Conservation (phyloP, 345 rosid species). For the Acer negundo region DNA sequence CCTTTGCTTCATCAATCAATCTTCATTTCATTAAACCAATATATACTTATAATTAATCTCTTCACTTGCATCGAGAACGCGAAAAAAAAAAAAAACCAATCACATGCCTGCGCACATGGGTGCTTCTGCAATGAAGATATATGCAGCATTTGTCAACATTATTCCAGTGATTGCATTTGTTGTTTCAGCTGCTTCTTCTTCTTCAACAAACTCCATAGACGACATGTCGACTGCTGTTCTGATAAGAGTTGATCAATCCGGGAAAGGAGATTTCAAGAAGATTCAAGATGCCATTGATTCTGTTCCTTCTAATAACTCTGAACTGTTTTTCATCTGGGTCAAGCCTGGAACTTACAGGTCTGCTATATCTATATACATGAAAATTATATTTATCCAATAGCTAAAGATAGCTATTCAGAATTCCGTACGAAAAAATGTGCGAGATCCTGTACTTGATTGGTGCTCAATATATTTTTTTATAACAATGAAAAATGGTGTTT, state of each 20-base stretch:
- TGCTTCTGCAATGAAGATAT: conserved; percentile 26
- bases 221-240: conserved; percentile 46
- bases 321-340: conserved; percentile 52
- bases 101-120: conserved; percentile 34
- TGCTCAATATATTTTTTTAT: background rate
- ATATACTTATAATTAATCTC: background rate
- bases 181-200: conserved; percentile 1
- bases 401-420: no score
- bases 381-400: no score
- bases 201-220: conserved; percentile 15
- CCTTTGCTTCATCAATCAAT: conserved; percentile 20
- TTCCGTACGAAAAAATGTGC: no score
- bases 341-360: conserved; percentile 76
- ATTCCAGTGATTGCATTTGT: conserved; percentile 14
- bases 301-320: conserved; percentile 52
- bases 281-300: conserved; percentile 74
- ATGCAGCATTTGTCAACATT: conserved; percentile 16
- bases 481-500: background rate
- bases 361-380: background rate
- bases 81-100: background rate
- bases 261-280: conserved; percentile 61
- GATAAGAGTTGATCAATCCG: conserved; percentile 65
- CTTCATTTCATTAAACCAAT: background rate
- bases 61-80: conserved; percentile 34
- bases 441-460: no score